phyloP scores from a whole-genome alignment of 2,329 filamentous ascomycete genomes.

The Leptodontidium sp. region DNA sequence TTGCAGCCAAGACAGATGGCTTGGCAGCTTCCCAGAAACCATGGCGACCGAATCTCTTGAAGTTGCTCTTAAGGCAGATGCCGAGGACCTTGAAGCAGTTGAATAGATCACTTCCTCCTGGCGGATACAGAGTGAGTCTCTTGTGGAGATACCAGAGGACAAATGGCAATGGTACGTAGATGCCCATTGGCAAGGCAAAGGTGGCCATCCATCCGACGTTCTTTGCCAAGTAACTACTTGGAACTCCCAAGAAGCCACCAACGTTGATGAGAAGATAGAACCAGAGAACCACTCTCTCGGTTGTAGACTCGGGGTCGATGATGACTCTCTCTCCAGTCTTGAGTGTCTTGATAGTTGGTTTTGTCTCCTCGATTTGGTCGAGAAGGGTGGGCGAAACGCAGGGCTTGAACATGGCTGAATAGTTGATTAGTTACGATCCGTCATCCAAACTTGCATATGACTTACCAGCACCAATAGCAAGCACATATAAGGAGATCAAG shows the following conservation, averaged over 20 bases:
- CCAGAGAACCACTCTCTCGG: constrained; percentile 52
- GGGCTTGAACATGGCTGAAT: constrained; percentile 71
- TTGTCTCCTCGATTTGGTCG: constrained; percentile 59
- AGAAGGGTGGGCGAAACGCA: constrained; percentile 71
- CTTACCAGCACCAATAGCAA: constrained; percentile 44
- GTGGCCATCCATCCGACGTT: constrained; percentile 59
- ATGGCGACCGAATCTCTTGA: constrained; percentile 64
- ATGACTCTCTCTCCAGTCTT: constrained; percentile 68
- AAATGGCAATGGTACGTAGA: constrained; percentile 68
- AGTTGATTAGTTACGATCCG: constrained; percentile 60
- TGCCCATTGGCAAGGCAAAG: constrained; percentile 57
- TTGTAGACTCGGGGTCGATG: constrained; percentile 65
- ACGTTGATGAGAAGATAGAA: constrained; percentile 78
- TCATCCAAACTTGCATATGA: constrained; percentile 50
- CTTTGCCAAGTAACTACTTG: constrained; percentile 53
- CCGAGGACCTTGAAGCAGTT: constrained; percentile 54
- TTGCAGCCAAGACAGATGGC: constrained; percentile 66
- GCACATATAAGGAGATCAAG: constrained; percentile 40
- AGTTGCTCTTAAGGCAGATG: constrained; percentile 62
- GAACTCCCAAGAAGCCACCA: constrained; percentile 60
- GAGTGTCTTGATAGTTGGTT: constrained; percentile 52
- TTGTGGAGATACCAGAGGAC: constrained; percentile 54
- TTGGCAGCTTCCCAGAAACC: constrained; percentile 74
- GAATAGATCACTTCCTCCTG: constrained; percentile 55
- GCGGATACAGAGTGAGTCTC: constrained; percentile 54